Base-by-base conservation (phyloP, 2,329 filamentous ascomycete genomes). In the Xylariaceae sp. region DNA sequence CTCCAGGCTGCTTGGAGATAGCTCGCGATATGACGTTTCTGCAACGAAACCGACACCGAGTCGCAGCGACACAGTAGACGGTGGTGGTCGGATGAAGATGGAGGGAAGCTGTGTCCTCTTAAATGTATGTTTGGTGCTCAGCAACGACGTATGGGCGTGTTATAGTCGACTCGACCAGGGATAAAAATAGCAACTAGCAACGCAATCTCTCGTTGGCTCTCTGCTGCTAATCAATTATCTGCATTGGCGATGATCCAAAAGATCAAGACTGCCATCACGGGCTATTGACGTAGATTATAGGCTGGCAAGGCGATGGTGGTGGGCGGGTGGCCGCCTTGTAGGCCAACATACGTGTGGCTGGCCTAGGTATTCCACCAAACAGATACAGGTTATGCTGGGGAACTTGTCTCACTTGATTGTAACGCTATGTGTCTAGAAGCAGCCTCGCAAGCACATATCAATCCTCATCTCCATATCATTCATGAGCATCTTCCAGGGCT, bases 101-200 rank as follows among this genome's bases (percentile, higher is more conserved):
- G 45, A 50, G 42, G 48, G 45, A 48, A 47, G 34, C 33, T 51
- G 41, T 31, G 45, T 19, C 22, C 49, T 43, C 47, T 58, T 53
- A 48, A 28, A 28, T 28, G 22, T 28, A 28, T 28, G 22, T 28
- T 28, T 28, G 22, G 7, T 28, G 22, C 22, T 28, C 22, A 28
- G 22, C 22, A 28, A 7, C 22, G 22, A 28, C 22, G 22, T 28
- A 4, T 28, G 22, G 7, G 22, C 22, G 22, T 28, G 22, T 22
- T 31, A 36, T 16, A 47, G 18, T 33, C 17, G 31, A 44, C 33
- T 18, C 22, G 38, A 42, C 47, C 44, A 38, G 42, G 42, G 50
- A 55, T 58, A 50, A 54, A 58, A 57, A 51, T 56, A 56, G 58
- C 42, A 53, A 56, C 48, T 56, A 56, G 58, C 42, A 53, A 56